Evolutionary conservation across 2,329 filamentous ascomycete species (phyloP).

Genomic region (Allantophomopsis lycopodina): DNA sequence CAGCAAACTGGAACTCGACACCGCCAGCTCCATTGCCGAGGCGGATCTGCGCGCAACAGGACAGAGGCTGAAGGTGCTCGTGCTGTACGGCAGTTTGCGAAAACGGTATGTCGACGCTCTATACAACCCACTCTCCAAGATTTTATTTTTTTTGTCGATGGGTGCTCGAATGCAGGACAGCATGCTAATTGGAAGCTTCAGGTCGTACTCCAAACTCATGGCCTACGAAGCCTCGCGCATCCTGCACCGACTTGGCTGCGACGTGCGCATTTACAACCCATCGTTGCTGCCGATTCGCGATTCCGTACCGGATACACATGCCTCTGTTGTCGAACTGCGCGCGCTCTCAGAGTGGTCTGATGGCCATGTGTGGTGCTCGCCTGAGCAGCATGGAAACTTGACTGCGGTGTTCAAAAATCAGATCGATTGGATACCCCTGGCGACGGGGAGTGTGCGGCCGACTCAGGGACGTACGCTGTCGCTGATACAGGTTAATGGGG

Average conservation of each 20-base stretch:
- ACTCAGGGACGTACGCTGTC: slow-evolving; percentile 52
- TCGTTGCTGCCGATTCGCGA: slow-evolving; percentile 47
- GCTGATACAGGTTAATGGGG: slow-evolving; percentile 48
- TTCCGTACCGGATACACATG: slow-evolving; percentile 39
- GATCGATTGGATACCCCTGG: slow-evolving; percentile 56
- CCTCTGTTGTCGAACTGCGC: slow-evolving; percentile 49
- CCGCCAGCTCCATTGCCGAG: slow-evolving; percentile 34
- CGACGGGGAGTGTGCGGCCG: slow-evolving; percentile 44
- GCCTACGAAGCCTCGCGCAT: slow-evolving; percentile 46
- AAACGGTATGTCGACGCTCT: neutral
- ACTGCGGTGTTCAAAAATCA: slow-evolving; percentile 57
- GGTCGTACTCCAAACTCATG: slow-evolving; percentile 34
- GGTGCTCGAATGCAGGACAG: too few species aligned
- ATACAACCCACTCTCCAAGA: too few species aligned
- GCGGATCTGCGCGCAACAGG: slow-evolving; percentile 23
- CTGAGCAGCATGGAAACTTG: slow-evolving; percentile 53
- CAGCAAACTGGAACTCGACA: slow-evolving; percentile 36
- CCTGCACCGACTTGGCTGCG: slow-evolving; percentile 49
- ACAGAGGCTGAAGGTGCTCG: slow-evolving; percentile 35
- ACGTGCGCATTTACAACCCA: slow-evolving; percentile 50
- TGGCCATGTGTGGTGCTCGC: slow-evolving; percentile 51
- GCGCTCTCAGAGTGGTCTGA: slow-evolving; percentile 49
- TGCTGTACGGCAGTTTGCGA: slow-evolving; percentile 46
- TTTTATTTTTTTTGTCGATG: too few species aligned
- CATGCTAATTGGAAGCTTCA: too few species aligned